Evolutionary conservation across 148 eudicot species (phyloP), one percentile per base, ranked within the genome.

Genomic region (Camellia sinensis): DNA sequence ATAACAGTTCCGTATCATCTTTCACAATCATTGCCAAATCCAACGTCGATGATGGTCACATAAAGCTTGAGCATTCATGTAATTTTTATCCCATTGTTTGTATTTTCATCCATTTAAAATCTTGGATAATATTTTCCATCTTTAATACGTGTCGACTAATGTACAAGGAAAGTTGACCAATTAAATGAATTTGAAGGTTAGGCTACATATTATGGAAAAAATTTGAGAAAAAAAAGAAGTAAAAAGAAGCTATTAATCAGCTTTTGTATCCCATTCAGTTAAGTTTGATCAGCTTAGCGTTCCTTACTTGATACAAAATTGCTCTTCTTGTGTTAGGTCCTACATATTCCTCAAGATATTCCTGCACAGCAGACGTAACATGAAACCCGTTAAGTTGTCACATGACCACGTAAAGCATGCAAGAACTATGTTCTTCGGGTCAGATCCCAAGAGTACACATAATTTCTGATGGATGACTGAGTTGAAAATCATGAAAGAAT

Each of bases 341-440:
- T 81, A 97, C 86, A 80, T 79, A 81, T 78, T 97, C 96, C 44
- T 88, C 94, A 56, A 97, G 97, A 84, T 92, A 97, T 72, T 90
- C 98, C 99, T 96, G 93, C 83, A 87, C 53, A 66, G 48, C 7
- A 63, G n/a, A 80, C 70, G 77, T 41, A 46, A 48, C 56, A 75
- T 75, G 63, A 81, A 75, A 14, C 41, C 41, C 21, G 18, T 7
- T 83, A 65, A 67, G 81, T 44, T 73, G 3, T 69, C 73, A 71
- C 41, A 44, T 45, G 75, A 43, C 41, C 4, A 61, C 17, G 29
- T 19, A 60, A 9, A 21, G 50, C 40, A 64, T 21, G 9, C 41
- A 22, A 8, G 15, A 19, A 15, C 12, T 45, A 15, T 64, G 18
- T 50, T 71, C 40, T 71, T 46, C 4, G 18, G 21, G 37, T 18